Conservation (phyloP, 495 filamentous ascomycete genomes). For the Podospora conica region DNA sequence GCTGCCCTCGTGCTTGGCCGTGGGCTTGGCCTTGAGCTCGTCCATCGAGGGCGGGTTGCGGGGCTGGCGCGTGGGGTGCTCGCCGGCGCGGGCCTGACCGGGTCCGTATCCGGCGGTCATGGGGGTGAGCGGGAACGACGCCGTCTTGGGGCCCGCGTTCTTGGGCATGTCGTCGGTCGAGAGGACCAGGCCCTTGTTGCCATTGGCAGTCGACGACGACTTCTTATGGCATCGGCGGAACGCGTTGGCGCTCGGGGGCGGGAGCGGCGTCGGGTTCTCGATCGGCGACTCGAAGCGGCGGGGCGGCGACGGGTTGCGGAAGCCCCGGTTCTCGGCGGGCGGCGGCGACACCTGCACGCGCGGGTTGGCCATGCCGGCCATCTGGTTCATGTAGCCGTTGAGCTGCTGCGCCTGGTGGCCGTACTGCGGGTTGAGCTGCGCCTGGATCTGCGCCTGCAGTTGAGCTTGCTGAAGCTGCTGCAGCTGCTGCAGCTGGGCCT, state of each 20-base stretch:
- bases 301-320: constrained; percentile 62
- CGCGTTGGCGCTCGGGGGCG: constrained; percentile 72
- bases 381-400: constrained; percentile 32
- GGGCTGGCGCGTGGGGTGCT: constrained; percentile 91
- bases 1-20: constrained; percentile 90
- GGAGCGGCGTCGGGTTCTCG: constrained; percentile 62
- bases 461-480: constrained; percentile 41
- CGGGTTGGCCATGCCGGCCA: constrained; percentile 38
- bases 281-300: constrained; percentile 53
- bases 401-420: constrained; percentile 27
- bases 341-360: constrained; percentile 78
- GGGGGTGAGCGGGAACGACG: constrained; percentile 72
- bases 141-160: constrained; percentile 66
- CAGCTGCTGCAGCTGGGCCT: constrained; percentile 52
- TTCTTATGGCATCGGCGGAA: constrained; percentile 94
- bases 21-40: constrained; percentile 84
- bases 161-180: constrained; percentile 51
- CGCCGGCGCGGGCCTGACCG: constrained; percentile 84
- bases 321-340: constrained; percentile 46
- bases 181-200: constrained; percentile 53
- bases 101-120: constrained; percentile 80
- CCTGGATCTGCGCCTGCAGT: constrained; percentile 41
- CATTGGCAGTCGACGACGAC: constrained; percentile 68
- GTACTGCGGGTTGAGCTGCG: constrained; percentile 30
- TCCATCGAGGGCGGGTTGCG: constrained; percentile 88